Percentiles rank a stretch among this genome's conserved stretches.
phyloP scores from a whole-genome alignment of 495 filamentous ascomycete genomes.

The Aspergillus panamensis region DNA sequence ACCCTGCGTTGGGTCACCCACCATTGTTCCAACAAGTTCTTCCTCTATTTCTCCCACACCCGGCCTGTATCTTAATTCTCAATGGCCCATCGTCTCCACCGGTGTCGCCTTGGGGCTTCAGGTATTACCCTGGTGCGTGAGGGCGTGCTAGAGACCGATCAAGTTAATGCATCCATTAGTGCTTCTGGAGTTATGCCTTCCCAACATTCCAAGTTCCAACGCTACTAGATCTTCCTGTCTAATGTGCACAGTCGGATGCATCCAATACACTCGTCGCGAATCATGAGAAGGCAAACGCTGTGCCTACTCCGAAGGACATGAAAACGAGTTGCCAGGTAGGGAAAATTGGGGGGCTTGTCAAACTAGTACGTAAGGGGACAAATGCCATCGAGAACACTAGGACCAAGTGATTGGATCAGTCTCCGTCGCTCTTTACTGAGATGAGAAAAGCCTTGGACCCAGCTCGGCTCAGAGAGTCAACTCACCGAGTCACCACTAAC shows the following conservation, averaged over 20 bases:
- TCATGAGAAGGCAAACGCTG: background rate
- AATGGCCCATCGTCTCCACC: slow-evolving; percentile 9
- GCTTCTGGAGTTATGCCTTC: background rate
- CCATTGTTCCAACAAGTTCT: slow-evolving; percentile 6
- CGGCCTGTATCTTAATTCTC: slow-evolving; percentile 2
- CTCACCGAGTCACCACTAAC: too few relatives aligned
- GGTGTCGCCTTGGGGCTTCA: background rate
- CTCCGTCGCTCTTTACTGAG: slow-evolving; percentile 13
- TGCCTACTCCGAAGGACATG: background rate
- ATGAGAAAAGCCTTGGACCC: background rate
- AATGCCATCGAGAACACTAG: slow-evolving; percentile 1
- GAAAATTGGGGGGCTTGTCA: background rate
- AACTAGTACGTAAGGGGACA: slow-evolving; percentile 2
- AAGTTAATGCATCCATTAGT: background rate
- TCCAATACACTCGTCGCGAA: slow-evolving; percentile 2
- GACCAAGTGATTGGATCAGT: slow-evolving; percentile 9
- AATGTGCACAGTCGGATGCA: slow-evolving; percentile 5
- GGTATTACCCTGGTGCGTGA: background rate
- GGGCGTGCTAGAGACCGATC: slow-evolving; percentile 1
- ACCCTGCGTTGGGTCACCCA: slow-evolving; percentile 7
- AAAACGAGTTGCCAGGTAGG: background rate
- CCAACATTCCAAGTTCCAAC: slow-evolving; percentile 3
- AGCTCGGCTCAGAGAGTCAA: background rate
- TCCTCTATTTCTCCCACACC: background rate
- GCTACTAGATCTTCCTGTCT: background rate